These are phyloP conservation scores for Thermomyces lanuginosus DNA, from an alignment of 2,329 filamentous ascomycete species.

Conservation along the genomic window DNA sequence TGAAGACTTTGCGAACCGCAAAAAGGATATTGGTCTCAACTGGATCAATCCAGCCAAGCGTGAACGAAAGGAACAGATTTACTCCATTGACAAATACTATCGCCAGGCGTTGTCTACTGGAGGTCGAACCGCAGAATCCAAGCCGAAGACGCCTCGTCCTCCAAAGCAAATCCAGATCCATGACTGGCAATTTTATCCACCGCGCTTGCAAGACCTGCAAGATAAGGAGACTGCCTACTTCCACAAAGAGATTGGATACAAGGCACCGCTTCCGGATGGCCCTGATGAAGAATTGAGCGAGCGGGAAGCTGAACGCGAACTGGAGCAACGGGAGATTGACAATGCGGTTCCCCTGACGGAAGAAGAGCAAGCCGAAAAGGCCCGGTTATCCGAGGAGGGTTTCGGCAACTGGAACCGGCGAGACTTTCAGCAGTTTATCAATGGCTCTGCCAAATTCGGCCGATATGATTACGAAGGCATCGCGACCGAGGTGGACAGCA, in stretches of 20 bases:
- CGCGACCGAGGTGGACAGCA: constrained; percentile 78
- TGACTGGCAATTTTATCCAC: constrained; percentile 94
- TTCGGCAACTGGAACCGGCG: constrained; percentile 93
- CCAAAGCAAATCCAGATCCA: constrained; percentile 85
- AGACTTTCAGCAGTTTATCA: constrained; percentile 96
- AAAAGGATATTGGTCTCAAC: constrained; percentile 78
- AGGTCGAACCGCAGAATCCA: constrained; percentile 61
- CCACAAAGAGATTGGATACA: constrained; percentile 91
- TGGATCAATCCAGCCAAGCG: constrained; percentile 99
- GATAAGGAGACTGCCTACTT: constrained; percentile 93
- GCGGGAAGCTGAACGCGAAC: constrained; percentile 69
- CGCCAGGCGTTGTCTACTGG: constrained; percentile 75
- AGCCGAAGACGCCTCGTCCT: constrained; percentile 87
- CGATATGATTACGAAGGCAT: constrained; percentile 74
- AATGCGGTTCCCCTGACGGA: constrained; percentile 76
- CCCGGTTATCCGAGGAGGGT: constrained; percentile 61
- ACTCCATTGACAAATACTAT: constrained; percentile 98
- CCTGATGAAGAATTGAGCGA: constrained; percentile 74
- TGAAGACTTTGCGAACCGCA: constrained; percentile 79
- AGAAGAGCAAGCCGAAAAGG: constrained; percentile 76
- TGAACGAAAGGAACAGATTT: constrained; percentile 93
- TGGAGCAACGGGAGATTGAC: constrained; percentile 86
- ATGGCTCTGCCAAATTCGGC: constrained; percentile 83
- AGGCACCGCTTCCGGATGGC: constrained; percentile 75
- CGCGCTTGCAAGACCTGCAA: constrained; percentile 69